These are phyloP conservation scores for Byssothecium circinans DNA, from an alignment of 2,329 filamentous ascomycete genomes.

Conservation along the genomic window DNA sequence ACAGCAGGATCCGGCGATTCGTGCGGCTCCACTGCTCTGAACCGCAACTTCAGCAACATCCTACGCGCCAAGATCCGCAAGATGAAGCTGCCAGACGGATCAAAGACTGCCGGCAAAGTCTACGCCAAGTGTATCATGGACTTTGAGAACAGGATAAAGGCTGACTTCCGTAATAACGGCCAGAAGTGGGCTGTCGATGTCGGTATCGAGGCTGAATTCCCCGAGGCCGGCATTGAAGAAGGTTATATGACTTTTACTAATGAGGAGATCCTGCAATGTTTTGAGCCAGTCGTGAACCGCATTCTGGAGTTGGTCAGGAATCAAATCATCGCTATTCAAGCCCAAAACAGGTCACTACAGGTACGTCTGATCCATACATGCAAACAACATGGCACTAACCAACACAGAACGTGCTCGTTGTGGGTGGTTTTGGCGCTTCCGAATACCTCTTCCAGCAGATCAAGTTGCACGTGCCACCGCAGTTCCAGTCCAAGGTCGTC, in stretches of 20 bases:
- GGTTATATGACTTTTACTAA: slow-evolving; percentile 99
- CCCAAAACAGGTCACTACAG: slow-evolving; percentile 89
- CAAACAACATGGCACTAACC: slow-evolving; percentile 25
- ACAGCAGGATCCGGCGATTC: slow-evolving; percentile 97
- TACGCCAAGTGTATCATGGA: slow-evolving; percentile 99
- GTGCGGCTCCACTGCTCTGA: slow-evolving; percentile 95
- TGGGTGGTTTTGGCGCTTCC: slow-evolving; percentile 96
- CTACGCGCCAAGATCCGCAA: slow-evolving; percentile 96
- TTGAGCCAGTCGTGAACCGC: slow-evolving; percentile 95
- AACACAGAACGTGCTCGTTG: slow-evolving; percentile 81
- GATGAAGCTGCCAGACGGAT: slow-evolving; percentile 97
- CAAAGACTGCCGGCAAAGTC: slow-evolving; percentile 94
- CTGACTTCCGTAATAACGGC: slow-evolving; percentile 97
- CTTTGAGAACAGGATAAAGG: slow-evolving; percentile 99
- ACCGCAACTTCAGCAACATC: slow-evolving; percentile 98
- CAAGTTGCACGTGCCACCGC: slow-evolving; percentile 95
- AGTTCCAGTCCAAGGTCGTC: slow-evolving; percentile 98
- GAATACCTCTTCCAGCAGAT: slow-evolving; percentile 99
- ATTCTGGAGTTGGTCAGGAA: slow-evolving; percentile 95
- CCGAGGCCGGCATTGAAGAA: slow-evolving; percentile 96
- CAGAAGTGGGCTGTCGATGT: slow-evolving; percentile 99
- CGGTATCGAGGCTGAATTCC: slow-evolving; percentile 96
- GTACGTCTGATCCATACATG: slow-evolving; percentile 46
- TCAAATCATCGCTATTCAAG: slow-evolving; percentile 98
- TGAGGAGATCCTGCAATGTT: slow-evolving; percentile 98